Evolutionary conservation across 2,329 filamentous ascomycete genomes (phyloP), one percentile per base, ranked within the genome.

Genomic region (Chalaropsis thielavioides): DNA sequence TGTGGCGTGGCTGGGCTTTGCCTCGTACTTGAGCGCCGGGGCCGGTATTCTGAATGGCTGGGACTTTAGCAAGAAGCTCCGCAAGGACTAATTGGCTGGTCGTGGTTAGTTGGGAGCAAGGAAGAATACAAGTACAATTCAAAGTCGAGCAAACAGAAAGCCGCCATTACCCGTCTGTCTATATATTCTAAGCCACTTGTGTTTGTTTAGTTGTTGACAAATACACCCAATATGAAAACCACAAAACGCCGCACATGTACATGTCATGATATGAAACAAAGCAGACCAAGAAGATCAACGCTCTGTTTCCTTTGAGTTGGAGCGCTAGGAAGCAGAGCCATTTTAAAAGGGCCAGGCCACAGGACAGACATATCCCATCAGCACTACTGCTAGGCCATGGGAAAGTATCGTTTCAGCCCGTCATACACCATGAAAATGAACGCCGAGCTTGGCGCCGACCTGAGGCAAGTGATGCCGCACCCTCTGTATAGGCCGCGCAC

Each of bases 401-500:
- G 79, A 71, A 94, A 81, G 69, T 84, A 78, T 68, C 79, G 81
- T 77, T 91, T 91, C 74, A 99, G 75, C 15, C 86, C 88, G 75
- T 97, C 94, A 73, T 92, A 97, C 68, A 97, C 85, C 68, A 94
- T 92, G 72, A 99, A 99, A 67, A 99, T 99, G 72, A 97, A 91
- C 7, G 94, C 94, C n/a, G 92, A 96, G 74, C 92, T 96, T 2
- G 94, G 94, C 40, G 91, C 92, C 43, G 91, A 88, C 67, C 94
- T 83, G 40, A 86, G 79, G 58, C 94, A 90, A 0, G 94, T 99
- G 69, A 99, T 94, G 40, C 94, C 94, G 71, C 94, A 99, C 2
- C 94, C 94, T 63, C 92, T 85, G 74, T 99, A 99, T 73, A 97
- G 79, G 1, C 91, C 92, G 68, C 83, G 86, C 22, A 97, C 67